Evolutionary conservation across 2,329 filamentous ascomycete species (phyloP).

Genomic region (Plectosphaerella sp.): DNA sequence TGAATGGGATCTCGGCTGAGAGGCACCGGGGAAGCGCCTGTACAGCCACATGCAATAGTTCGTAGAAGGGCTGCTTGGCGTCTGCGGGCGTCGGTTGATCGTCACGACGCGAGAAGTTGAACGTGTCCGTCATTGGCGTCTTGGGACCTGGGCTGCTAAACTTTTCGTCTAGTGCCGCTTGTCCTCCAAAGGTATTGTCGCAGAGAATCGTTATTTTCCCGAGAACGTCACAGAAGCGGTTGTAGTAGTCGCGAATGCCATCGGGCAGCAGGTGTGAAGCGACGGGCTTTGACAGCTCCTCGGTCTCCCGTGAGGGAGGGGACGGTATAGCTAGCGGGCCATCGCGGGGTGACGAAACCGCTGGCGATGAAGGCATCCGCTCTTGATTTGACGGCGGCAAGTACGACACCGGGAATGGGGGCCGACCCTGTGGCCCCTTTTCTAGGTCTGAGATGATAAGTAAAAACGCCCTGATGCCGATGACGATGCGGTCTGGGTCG

Average conservation of each 20-base stretch:
- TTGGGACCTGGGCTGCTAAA: constrained; percentile 84
- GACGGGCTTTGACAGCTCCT: constrained; percentile 63
- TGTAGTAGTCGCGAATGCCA: constrained; percentile 77
- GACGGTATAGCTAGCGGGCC: constrained; percentile 18
- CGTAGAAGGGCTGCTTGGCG: constrained; percentile 91
- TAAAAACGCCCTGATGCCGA: constrained; percentile 90
- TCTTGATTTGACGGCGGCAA: constrained; percentile 31
- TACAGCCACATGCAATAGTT: constrained; percentile 89
- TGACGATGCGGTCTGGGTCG: constrained; percentile 95
- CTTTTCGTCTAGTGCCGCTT: constrained; percentile 92
- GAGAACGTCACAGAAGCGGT: constrained; percentile 88
- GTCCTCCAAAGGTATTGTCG: constrained; percentile 94
- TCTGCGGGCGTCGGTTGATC: constrained; percentile 70
- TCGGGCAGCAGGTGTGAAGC: constrained; percentile 64
- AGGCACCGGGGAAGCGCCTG: constrained; percentile 93
- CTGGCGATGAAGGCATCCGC: constrained; percentile 44
- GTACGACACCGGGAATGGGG: constrained; percentile 77
- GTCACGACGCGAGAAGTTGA: constrained; percentile 82
- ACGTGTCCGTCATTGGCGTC: constrained; percentile 90
- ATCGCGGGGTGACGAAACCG: constrained; percentile 33
- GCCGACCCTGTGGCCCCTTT: constrained; percentile 69
- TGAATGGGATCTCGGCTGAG: constrained; percentile 86
- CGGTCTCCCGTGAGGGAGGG: constrained; percentile 39
- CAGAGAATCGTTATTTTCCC: constrained; percentile 96
- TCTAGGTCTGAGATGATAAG: constrained; percentile 92